Conservation (phyloP, 192 early-diverging fungal genomes). For the Coemansia sp. region DNA sequence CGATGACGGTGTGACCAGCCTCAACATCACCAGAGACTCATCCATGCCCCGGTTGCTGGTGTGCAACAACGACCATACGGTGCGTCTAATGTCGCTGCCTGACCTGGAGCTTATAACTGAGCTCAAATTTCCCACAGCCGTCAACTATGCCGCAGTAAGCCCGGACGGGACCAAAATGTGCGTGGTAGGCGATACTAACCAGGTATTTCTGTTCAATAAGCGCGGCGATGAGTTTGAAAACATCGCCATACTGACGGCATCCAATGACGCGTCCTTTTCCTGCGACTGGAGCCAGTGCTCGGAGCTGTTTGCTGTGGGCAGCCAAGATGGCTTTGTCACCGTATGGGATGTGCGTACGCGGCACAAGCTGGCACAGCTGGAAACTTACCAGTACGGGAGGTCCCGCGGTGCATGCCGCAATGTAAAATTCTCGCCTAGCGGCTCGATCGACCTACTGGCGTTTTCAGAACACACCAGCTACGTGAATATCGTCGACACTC, state of each 20-base stretch:
- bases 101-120: constrained; percentile 69
- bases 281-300: constrained; percentile 93
- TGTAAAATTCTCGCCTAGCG: constrained; percentile 90
- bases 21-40: constrained; percentile 45
- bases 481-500: constrained; percentile 86
- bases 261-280: constrained; percentile 85
- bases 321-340: constrained; percentile 87
- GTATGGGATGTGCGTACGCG: constrained; percentile 88
- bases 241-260: constrained; percentile 70
- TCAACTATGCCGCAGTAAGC: constrained; percentile 88
- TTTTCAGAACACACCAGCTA: constrained; percentile 71
- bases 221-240: constrained; percentile 64
- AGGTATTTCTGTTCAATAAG: constrained; percentile 83
- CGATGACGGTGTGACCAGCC: constrained; percentile 84
- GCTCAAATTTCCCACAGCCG: constrained; percentile 81
- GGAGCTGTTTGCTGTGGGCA: constrained; percentile 93
- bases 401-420: constrained; percentile 68
- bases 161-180: constrained; percentile 90
- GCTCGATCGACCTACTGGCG: constrained; percentile 81
- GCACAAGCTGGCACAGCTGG: constrained; percentile 64
- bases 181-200: constrained; percentile 85
- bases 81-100: constrained; percentile 85
- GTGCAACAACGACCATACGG: constrained; percentile 92
- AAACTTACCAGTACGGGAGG: constrained; percentile 72
- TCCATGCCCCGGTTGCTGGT: constrained; percentile 72